These are phyloP conservation scores for Silybum marianum DNA, from an alignment of 129 eudicot species.

Conservation along the genomic window DNA sequence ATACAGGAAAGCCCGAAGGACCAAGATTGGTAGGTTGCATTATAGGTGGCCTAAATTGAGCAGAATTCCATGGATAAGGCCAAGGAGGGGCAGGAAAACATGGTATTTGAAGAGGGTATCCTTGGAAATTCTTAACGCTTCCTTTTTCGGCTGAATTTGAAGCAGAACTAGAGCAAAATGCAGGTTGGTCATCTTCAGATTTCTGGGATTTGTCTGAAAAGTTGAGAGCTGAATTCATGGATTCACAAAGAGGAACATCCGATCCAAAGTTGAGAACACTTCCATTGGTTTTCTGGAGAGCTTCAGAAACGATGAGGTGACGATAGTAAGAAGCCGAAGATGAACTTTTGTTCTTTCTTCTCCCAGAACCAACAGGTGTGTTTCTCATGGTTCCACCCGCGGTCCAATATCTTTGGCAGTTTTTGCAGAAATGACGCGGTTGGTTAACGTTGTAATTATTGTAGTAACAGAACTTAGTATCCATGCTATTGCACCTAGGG, in stretches of 20 bases:
- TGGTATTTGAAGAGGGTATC: conserved; percentile 37
- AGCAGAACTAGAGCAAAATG: conserved; percentile 28
- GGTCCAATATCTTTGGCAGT: conserved; percentile 85
- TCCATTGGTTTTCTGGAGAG: conserved; percentile 35
- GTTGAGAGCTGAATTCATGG: conserved; percentile 49
- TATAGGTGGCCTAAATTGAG: conserved; percentile 34
- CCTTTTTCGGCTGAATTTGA: conserved; percentile 41
- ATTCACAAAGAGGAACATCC: conserved; percentile 52
- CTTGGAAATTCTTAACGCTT: conserved; percentile 23
- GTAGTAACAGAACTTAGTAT: conserved; percentile 82
- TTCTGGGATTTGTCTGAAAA: conserved; percentile 44
- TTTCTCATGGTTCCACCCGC: conserved; percentile 86
- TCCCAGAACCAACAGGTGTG: conserved; percentile 80
- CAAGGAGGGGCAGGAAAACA: conserved; percentile 44
- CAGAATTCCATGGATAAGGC: conserved; percentile 45
- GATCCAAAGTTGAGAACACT: conserved; percentile 51
- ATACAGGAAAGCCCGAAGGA: conserved; percentile 41
- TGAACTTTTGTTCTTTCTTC: conserved; percentile 67
- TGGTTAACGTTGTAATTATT: conserved; percentile 81
- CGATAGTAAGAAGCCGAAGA: conserved; percentile 40
- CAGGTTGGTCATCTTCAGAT: conserved; percentile 20
- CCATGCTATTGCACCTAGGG: conserved; percentile 80
- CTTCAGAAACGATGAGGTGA: conserved; percentile 38
- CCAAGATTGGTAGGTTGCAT: conserved; percentile 27
- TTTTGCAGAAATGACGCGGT: conserved; percentile 79